phyloP scores from a whole-genome alignment of 331 rosid genomes.

The Quercus tomentella region DNA sequence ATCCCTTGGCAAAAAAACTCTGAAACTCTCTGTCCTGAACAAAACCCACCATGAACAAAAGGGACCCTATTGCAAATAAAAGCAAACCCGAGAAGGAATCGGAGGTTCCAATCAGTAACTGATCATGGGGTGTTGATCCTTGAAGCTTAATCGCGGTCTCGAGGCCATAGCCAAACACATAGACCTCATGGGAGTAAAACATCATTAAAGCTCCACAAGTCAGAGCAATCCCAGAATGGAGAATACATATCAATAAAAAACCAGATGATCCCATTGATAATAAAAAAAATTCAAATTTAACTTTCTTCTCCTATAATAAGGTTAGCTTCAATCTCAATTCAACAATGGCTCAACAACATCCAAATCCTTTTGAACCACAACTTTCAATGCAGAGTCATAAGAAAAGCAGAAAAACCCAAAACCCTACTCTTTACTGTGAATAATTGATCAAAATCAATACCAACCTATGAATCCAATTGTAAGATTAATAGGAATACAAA shows the following conservation, averaged over 20 bases:
- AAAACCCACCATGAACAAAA: constrained; percentile 79
- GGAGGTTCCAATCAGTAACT: constrained; percentile 64
- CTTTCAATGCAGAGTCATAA: not conserved
- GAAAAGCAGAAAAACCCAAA: not conserved
- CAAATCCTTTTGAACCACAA: not conserved
- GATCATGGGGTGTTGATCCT: constrained; percentile 89
- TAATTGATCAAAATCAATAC: not conserved
- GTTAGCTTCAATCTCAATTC: not conserved
- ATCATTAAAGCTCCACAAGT: constrained; percentile 76
- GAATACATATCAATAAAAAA: constrained; percentile 58
- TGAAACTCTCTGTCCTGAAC: constrained; percentile 83
- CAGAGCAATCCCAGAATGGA: constrained; percentile 74
- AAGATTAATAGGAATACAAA: not conserved
- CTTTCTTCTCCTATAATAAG: not conserved
- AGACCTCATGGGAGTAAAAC: constrained; percentile 60
- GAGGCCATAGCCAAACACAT: constrained; percentile 63
- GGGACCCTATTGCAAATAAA: constrained; percentile 61
- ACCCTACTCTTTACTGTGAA: not conserved
- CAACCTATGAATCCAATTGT: not conserved
- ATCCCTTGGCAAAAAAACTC: constrained; percentile 86
- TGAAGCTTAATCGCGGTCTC: constrained; percentile 72
- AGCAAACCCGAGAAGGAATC: constrained; percentile 88
- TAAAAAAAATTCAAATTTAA: not conserved
- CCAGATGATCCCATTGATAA: constrained; percentile 57
- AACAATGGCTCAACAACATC: not conserved